Evolutionary conservation across 2,329 filamentous ascomycete species (phyloP).

Genomic region (Epichloe hybrida): DNA sequence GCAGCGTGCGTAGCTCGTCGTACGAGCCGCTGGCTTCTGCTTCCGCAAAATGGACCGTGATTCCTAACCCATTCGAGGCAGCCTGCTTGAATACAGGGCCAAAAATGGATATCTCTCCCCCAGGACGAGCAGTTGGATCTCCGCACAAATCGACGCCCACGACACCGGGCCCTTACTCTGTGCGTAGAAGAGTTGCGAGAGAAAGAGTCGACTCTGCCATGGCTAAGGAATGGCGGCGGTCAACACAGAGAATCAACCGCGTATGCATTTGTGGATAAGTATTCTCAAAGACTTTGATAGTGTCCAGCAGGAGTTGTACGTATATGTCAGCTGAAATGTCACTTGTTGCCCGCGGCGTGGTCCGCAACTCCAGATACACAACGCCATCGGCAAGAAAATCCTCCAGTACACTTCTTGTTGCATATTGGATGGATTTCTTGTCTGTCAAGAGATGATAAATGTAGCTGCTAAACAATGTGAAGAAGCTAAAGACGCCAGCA

Average conservation of each 20-base stretch:
- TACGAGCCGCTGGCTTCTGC: slow-evolving; percentile 40
- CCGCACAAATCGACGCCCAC: slow-evolving; percentile 72
- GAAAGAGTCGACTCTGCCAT: slow-evolving; percentile 52
- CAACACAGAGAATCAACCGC: slow-evolving; percentile 60
- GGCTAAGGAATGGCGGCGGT: slow-evolving; percentile 45
- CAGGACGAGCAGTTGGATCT: slow-evolving; percentile 41
- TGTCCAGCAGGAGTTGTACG: slow-evolving; percentile 48
- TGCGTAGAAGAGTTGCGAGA: slow-evolving; percentile 36
- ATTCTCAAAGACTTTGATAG: slow-evolving; percentile 40
- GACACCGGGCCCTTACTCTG: slow-evolving; percentile 38
- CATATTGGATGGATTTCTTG: slow-evolving; percentile 41
- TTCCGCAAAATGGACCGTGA: slow-evolving; percentile 74
- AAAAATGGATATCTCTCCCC: slow-evolving; percentile 49
- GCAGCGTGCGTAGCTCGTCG: slow-evolving; percentile 48
- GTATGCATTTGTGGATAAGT: slow-evolving; percentile 36
- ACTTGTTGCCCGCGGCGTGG: slow-evolving; percentile 56
- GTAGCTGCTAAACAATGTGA: slow-evolving; percentile 63
- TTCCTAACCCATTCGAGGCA: slow-evolving; percentile 36
- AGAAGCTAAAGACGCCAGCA: slow-evolving; percentile 41
- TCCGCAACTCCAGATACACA: slow-evolving; percentile 66
- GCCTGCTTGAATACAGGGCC: slow-evolving; percentile 44
- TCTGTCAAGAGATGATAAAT: slow-evolving; percentile 66
- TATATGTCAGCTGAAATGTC: slow-evolving; percentile 49
- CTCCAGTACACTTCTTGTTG: slow-evolving; percentile 50
- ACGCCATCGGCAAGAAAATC: slow-evolving; percentile 61